Evolutionary conservation across 73 alveolate species (phyloP).

Genomic region (Paramecium primaurelia): DNA sequence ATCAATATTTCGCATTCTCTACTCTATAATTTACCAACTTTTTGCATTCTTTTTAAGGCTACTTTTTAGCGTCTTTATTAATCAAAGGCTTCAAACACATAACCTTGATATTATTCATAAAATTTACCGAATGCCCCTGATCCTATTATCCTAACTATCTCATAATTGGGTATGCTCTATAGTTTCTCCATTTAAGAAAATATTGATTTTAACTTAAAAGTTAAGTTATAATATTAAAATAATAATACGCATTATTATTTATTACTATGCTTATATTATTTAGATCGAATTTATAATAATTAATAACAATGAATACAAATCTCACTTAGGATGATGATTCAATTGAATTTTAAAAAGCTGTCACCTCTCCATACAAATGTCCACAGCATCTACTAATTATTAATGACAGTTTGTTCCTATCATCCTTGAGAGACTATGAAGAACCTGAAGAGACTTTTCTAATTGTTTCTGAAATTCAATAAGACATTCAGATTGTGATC

Average conservation of each 20-base stretch:
- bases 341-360: slow-evolving; percentile 20
- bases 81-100: slow-evolving; percentile 90
- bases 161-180: slow-evolving; percentile 63
- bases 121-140: slow-evolving; percentile 76
- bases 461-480: neutral
- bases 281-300: neutral
- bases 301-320: slow-evolving; percentile 9
- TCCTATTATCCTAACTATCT: slow-evolving; percentile 69
- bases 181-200: slow-evolving; percentile 10
- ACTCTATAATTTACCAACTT: slow-evolving; percentile 84
- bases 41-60: slow-evolving; percentile 87
- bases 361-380: neutral
- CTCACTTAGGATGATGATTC: slow-evolving; percentile 32
- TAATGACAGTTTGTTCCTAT: neutral
- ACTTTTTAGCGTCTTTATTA: slow-evolving; percentile 69
- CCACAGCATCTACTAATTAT: neutral
- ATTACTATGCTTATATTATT: neutral
- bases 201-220: neutral
- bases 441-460: neutral
- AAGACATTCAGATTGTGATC: neutral
- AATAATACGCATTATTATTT: neutral
- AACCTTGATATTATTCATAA: slow-evolving; percentile 56
- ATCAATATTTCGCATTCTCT: slow-evolving; percentile 84
- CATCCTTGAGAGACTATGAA: neutral
- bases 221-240: neutral